These are phyloP conservation scores for Viola pubescens DNA, from an alignment of 441 rosid species.

Conservation along the genomic window DNA sequence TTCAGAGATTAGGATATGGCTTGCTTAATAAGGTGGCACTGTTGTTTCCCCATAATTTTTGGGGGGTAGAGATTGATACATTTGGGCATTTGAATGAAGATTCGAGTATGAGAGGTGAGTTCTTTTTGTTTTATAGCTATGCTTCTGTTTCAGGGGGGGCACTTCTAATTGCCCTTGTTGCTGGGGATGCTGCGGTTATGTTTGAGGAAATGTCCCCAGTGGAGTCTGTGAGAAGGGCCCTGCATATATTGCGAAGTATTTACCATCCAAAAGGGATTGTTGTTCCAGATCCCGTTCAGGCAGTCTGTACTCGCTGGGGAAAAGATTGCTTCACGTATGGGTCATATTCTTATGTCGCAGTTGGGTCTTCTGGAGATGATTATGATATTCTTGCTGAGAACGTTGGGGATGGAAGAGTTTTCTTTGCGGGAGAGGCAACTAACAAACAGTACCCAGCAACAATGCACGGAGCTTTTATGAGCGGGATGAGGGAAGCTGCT, in stretches of 20 bases:
- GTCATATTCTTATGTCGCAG: constrained; percentile 75
- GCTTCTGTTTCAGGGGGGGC: constrained; percentile 84
- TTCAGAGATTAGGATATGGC: constrained; percentile 71
- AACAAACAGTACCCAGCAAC: constrained; percentile 93
- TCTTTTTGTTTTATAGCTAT: constrained; percentile 82
- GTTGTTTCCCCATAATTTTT: constrained; percentile 74
- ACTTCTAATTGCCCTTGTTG: constrained; percentile 82
- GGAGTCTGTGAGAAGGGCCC: constrained; percentile 67
- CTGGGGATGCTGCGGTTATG: constrained; percentile 72
- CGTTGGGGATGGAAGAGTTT: constrained; percentile 83
- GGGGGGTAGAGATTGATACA: constrained; percentile 87
- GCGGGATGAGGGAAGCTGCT: constrained; percentile 97
- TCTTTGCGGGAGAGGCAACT: constrained; percentile 94
- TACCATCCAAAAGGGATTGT: constrained; percentile 82
- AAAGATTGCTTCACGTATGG: constrained; percentile 71
- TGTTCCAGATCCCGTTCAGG: constrained; percentile 91
- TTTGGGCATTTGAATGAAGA: constrained; percentile 81
- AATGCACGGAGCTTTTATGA: constrained; percentile 93
- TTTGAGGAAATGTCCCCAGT: constrained; percentile 76
- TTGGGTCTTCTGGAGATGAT: constrained; percentile 94
- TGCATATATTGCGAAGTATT: constrained; percentile 65
- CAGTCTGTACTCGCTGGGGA: constrained; percentile 92
- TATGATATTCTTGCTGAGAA: constrained; percentile 84
- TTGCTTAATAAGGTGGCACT: constrained; percentile 79
- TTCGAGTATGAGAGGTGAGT: constrained; percentile 68